These are phyloP conservation scores for Pseudonectria foliicola DNA, from an alignment of 2,329 filamentous ascomycete genomes.

Conservation along the genomic window DNA sequence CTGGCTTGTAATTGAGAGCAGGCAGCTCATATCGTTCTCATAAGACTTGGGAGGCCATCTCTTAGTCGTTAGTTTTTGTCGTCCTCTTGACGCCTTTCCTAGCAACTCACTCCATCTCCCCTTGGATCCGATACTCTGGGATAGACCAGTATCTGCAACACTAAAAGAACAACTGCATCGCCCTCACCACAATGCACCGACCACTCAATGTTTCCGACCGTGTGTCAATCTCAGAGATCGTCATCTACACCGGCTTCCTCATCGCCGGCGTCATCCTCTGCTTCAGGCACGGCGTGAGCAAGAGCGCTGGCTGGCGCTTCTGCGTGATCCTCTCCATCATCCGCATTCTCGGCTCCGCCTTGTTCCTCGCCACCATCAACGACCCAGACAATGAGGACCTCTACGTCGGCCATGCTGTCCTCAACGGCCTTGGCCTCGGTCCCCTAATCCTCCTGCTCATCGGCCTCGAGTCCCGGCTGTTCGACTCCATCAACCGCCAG, in stretches of 20 bases:
- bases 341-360: conserved; percentile 49
- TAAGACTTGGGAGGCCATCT: too few relatives aligned
- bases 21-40: too few relatives aligned
- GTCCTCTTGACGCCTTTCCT: too few relatives aligned
- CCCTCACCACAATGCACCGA: conserved; percentile 11
- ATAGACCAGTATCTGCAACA: too few relatives aligned
- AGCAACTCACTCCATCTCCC: too few relatives aligned
- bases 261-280: conserved; percentile 33
- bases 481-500: conserved; percentile 41
- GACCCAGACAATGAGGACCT: conserved; percentile 39
- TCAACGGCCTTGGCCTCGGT: conserved; percentile 31
- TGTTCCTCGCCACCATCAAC: conserved; percentile 36
- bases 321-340: conserved; percentile 51
- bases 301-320: conserved; percentile 54
- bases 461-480: conserved; percentile 26
- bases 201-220: conserved; percentile 23
- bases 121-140: too few relatives aligned
- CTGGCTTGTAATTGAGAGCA: too few relatives aligned
- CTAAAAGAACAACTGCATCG: not conserved
- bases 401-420: conserved; percentile 26
- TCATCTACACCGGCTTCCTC: conserved; percentile 24
- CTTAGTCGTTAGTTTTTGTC: too few relatives aligned
- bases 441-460: conserved; percentile 39
- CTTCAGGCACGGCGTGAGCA: conserved; percentile 41
- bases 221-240: conserved; percentile 26